A percentile compares a stretch with the other conserved stretches of the same genome.
These are phyloP conservation scores for Porphyrellus cyaneotinctus DNA, from an alignment of 768 basidiomycete genomes.

Conservation along the genomic window DNA sequence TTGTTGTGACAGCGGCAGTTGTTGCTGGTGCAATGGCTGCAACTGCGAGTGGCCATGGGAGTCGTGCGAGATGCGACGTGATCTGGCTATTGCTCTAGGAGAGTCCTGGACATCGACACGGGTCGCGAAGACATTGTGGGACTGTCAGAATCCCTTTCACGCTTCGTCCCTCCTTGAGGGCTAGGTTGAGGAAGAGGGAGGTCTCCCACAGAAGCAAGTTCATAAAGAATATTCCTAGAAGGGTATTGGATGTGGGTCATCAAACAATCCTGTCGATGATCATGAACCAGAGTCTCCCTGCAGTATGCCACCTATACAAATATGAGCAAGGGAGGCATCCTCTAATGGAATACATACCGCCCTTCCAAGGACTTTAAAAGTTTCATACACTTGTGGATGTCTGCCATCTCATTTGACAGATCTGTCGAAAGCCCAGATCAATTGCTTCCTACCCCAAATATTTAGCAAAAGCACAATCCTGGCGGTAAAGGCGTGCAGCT, in stretches of 20 bases:
- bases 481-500: conserved; percentile 44
- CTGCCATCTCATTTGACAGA: conserved; percentile 42
- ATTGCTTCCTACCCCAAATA: conserved; percentile 52
- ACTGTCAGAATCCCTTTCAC: conserved; percentile 58
- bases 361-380: conserved; percentile 35
- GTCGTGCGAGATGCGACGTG: conserved; percentile 33
- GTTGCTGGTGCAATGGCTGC: conserved; percentile 11
- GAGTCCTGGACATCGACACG: conserved; percentile 9
- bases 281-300: conserved; percentile 47
- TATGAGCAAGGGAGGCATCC: background rate
- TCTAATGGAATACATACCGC: conserved; percentile 25
- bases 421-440: conserved; percentile 39
- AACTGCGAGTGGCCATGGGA: conserved; percentile 6
- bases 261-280: background rate
- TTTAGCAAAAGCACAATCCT: conserved; percentile 53
- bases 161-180: conserved; percentile 51
- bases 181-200: conserved; percentile 60
- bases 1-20: conserved; percentile 6
- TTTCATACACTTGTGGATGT: conserved; percentile 49
- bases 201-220: conserved; percentile 67
- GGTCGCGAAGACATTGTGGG: conserved; percentile 23
- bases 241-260: background rate
- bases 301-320: conserved; percentile 40
- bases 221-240: conserved; percentile 66
- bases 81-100: conserved; percentile 31